A percentile compares a stretch with the other conserved stretches of the same genome.
Conservation (phyloP, 352 stramenopile genomes). For the Phytophthora cactorum region DNA sequence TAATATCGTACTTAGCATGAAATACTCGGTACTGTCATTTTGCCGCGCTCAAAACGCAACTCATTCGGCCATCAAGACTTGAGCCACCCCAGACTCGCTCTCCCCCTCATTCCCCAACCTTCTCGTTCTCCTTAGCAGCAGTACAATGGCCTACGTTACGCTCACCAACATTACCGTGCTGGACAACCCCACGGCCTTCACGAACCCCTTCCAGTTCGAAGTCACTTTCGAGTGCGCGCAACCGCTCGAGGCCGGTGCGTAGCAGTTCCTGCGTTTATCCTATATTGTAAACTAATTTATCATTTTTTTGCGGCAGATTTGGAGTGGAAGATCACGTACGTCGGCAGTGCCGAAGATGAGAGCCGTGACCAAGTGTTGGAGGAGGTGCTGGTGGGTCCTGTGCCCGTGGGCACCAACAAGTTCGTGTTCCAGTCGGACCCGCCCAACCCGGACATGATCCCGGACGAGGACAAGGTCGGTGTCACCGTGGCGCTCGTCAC, state of each 20-base stretch:
- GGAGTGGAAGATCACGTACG: slow-evolving; percentile 99
- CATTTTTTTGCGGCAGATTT: slow-evolving; percentile 79
- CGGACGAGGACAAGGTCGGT: slow-evolving; percentile 97
- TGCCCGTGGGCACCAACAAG: slow-evolving; percentile 98
- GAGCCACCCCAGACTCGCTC: slow-evolving; percentile 3
- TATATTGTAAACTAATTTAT: slow-evolving; percentile 1
- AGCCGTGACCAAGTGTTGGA: slow-evolving; percentile 97
- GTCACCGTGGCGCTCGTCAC: slow-evolving; percentile 99
- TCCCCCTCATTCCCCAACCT: slow-evolving; percentile 17
- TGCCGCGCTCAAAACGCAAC: slow-evolving; percentile 19
- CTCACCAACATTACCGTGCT: slow-evolving; percentile 96
- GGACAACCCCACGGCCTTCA: slow-evolving; percentile 98
- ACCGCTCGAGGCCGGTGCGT: slow-evolving; percentile 93
- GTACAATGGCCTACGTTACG: slow-evolving; percentile 85
- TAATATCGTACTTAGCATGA: slow-evolving; percentile 29
- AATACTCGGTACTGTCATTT: slow-evolving; percentile 13
- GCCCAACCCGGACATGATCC: slow-evolving; percentile 93
- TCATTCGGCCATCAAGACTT: slow-evolving; percentile 21
- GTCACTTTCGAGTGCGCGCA: slow-evolving; percentile 99
- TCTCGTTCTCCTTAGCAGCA: slow-evolving; percentile 4
- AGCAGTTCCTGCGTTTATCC: neutral
- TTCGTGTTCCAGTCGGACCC: slow-evolving; percentile 98
- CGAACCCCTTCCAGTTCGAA: slow-evolving; percentile 99
- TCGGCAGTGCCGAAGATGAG: slow-evolving; percentile 96
- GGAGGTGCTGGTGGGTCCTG: slow-evolving; percentile 98